Base-by-base conservation (phyloP, 352 stramenopile species). In the Phytopythium mirpurense region DNA sequence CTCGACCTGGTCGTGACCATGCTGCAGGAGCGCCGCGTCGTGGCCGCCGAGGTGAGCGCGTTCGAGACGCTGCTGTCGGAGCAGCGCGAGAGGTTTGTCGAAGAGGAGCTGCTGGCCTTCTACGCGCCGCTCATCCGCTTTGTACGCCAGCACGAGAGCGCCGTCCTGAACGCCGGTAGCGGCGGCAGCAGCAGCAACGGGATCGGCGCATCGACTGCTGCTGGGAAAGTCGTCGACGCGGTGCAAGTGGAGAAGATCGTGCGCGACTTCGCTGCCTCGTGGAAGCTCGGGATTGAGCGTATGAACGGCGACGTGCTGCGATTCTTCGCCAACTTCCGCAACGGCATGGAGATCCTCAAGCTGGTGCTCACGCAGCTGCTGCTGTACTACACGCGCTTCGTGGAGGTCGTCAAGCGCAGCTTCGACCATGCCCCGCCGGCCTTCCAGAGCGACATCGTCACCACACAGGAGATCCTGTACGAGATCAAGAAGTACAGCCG, bases 281-380 rank as follows among this genome's bases (percentile, higher is more conserved):
- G 97, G 97, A 98, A 98, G 57, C 67, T 59, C 40, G 92, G 87
- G 8, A 98, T 99, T 57, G 93, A 99, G 69, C 91, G 94, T 53
- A 98, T 99, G 75, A 98, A 99, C 72, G 68, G 88, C 50, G 97
- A 99, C 71, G 89, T 99, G 31, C 88, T 99, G 62, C 97, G 85
- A 38, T 98, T 97, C 61, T 99, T 99, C 71, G 96, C 94, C 34
- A 99, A 99, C 70, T 98, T 98, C 72, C 83, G 91, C 29, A 99
- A 99, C 66, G 96, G 95, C 34, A 99, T 98, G 94, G 97, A 99
- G 59, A 98, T 99, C 65, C 80, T 99, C 31, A 99, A 99, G 72
- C 96, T 98, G 75, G 95, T 98, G 27, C 72, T 99, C 44, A 99
- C 96, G 43, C 96, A 99, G 63, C 64, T 99, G 18, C 77, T 99